Base-by-base conservation (phyloP, 768 basidiomycete genomes). In the Pleurotus djamor region DNA sequence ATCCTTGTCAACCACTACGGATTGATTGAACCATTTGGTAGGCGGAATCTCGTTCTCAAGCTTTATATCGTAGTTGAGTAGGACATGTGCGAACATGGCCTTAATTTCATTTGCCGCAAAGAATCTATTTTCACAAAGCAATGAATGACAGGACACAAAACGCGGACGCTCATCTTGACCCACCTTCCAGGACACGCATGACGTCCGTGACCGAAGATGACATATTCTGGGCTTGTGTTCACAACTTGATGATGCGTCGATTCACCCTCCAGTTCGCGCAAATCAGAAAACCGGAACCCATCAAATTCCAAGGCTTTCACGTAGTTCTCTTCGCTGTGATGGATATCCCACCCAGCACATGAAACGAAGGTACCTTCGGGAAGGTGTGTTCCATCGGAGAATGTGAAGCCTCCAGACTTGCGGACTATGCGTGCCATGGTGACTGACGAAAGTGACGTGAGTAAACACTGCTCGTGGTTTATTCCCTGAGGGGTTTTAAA, bases 241-340 rank as follows among this genome's bases (percentile, higher is more conserved):
- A 74, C 71, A 16, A 74, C 67, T 45, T 77, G 76, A 48, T 79
- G 68, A 52, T 71, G 74, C 4, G 61, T 58, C 16, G 52, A 63
- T 17, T 77, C 76, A 1, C 69, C 73, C 2, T 72, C 71, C 5
- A 62, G 63, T 13, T 76, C 69, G 33, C 72, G 66, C 67, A 74
- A 68, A 9, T 78, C 68, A 0, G 71, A 66, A 64, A 83, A 85
- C 4, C 83, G 76, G 68, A 82, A 82, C 0, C 76, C 77, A 38
- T 79, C 70, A 57, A 86, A 79, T 1, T 68, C 66, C 33, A 69
- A 63, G 0, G 84, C 68, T 52, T 80, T 71, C 13, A 68, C 61
- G 63, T 83, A 87, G 16, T 71, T 64, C n/a, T 67, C 66, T 41
- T 68, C 65, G 41, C 65, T 67, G n/a, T 61, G 61, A 38, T 71